Evolutionary conservation across 352 stramenopile species (phyloP).

Genomic region (Aphanomyces invadans): DNA sequence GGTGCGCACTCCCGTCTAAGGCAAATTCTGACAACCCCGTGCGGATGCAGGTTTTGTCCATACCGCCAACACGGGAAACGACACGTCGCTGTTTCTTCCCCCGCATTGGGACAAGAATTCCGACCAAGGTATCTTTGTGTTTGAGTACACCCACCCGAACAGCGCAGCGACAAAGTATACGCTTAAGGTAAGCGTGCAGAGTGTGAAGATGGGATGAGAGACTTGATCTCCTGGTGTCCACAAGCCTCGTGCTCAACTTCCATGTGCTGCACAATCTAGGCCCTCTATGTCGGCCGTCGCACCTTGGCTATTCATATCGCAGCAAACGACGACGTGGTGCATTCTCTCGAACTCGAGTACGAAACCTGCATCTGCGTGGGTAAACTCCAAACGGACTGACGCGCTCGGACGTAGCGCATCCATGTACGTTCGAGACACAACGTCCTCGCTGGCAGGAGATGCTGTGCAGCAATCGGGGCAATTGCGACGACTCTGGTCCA

Average conservation of each 20-base stretch:
- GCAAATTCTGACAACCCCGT: not conserved
- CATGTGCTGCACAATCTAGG: too few relatives aligned
- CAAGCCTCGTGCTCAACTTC: too few relatives aligned
- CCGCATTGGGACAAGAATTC: constrained; percentile 23
- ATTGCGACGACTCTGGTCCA: constrained; percentile 43
- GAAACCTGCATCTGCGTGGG: not conserved
- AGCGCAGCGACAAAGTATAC: constrained; percentile 43
- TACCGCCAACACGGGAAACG: constrained; percentile 3
- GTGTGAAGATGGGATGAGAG: too few relatives aligned
- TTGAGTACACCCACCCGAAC: constrained; percentile 47
- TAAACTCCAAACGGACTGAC: not conserved
- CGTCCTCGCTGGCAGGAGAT: constrained; percentile 34
- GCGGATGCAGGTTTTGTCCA: constrained; percentile 8
- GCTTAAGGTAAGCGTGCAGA: constrained; percentile 70
- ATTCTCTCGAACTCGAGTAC: constrained; percentile 69
- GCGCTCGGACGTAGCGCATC: constrained; percentile 29
- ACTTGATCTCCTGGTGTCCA: too few relatives aligned
- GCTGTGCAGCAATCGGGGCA: constrained; percentile 42
- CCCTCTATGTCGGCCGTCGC: constrained; percentile 50
- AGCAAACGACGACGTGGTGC: constrained; percentile 48
- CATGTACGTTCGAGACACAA: constrained; percentile 30
- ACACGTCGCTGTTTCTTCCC: constrained; percentile 39
- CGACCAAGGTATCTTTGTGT: constrained; percentile 50
- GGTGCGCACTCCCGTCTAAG: constrained; percentile 31
- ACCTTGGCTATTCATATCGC: constrained; percentile 79